These are phyloP conservation scores for Metschnikowia reukaufii DNA, from an alignment of 805 yeast species.

Conservation along the genomic window DNA sequence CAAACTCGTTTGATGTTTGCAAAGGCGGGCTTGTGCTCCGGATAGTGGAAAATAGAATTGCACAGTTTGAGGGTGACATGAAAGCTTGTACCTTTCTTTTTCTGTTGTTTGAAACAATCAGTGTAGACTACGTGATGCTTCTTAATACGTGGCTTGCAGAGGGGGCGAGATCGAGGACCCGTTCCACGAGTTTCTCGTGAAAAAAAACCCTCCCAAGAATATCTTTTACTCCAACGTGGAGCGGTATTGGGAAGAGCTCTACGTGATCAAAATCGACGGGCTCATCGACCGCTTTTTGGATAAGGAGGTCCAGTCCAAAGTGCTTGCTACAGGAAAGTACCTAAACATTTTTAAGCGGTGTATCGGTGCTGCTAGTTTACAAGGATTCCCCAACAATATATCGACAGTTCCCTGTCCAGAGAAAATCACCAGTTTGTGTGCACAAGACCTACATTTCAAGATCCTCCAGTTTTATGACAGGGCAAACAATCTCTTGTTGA, in stretches of 20 bases:
- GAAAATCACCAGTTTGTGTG: slow-evolving; percentile 32
- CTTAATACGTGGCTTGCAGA: slow-evolving; percentile 75
- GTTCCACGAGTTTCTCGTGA: slow-evolving; percentile 77
- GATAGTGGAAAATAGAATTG: slow-evolving; percentile 58
- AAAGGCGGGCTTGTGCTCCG: slow-evolving; percentile 78
- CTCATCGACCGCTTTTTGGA: slow-evolving; percentile 62
- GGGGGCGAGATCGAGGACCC: slow-evolving; percentile 81
- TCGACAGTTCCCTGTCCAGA: slow-evolving; percentile 10
- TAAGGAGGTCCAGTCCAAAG: slow-evolving; percentile 55
- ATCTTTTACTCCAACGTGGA: slow-evolving; percentile 46
- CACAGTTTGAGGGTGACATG: slow-evolving; percentile 64
- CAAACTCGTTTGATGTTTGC: slow-evolving; percentile 48
- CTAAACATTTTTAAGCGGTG: slow-evolving; percentile 69
- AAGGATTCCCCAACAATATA: slow-evolving; percentile 27
- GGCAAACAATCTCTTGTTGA: slow-evolving; percentile 63
- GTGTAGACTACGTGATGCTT: slow-evolving; percentile 63
- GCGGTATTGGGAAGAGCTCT: slow-evolving; percentile 73
- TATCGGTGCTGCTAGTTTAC: slow-evolving; percentile 45
- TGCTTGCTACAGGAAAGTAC: slow-evolving; percentile 82
- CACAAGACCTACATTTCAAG: slow-evolving; percentile 50
- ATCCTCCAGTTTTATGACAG: slow-evolving; percentile 61
- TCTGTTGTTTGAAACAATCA: slow-evolving; percentile 54
- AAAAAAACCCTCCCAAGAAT: slow-evolving; percentile 24
- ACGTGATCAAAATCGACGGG: slow-evolving; percentile 71
- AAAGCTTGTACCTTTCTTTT: slow-evolving; percentile 52